Conservation (phyloP, 2,329 filamentous ascomycete genomes). For the Monosporascus sp. region DNA sequence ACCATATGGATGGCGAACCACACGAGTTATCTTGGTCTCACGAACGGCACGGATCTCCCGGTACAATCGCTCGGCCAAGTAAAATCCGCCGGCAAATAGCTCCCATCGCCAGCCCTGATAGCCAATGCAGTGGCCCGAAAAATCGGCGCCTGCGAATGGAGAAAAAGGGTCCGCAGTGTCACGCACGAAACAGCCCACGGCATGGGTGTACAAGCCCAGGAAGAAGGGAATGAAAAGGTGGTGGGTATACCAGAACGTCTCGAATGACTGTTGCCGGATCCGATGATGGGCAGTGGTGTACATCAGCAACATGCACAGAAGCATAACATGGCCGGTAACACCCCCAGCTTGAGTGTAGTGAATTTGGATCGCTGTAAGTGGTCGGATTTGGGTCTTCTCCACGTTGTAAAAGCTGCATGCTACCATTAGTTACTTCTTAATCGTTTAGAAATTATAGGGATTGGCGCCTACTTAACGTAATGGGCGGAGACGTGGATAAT, state of each 20-base stretch:
- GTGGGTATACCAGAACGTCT: constrained; percentile 99
- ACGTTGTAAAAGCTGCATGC: constrained; percentile 83
- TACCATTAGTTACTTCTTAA: constrained; percentile 20
- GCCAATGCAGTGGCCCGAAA: constrained; percentile 91
- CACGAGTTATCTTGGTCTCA: constrained; percentile 83
- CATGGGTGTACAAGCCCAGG: constrained; percentile 90
- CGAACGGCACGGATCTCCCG: constrained; percentile 82
- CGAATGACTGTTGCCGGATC: constrained; percentile 94
- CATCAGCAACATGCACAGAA: constrained; percentile 96
- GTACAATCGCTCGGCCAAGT: constrained; percentile 82
- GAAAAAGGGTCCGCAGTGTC: constrained; percentile 68
- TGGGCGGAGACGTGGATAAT: constrained; percentile 72
- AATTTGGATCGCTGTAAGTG: constrained; percentile 76
- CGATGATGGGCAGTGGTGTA: constrained; percentile 92
- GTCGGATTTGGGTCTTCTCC: constrained; percentile 76
- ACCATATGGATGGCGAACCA: constrained; percentile 94
- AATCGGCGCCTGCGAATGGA: constrained; percentile 74
- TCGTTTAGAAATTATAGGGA: not conserved
- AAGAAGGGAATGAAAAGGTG: constrained; percentile 97
- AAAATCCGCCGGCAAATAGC: constrained; percentile 76
- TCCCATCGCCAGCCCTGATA: constrained; percentile 99
- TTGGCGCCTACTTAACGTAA: constrained; percentile 76
- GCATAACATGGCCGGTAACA: constrained; percentile 94
- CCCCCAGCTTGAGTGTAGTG: constrained; percentile 87
- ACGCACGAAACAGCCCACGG: constrained; percentile 92